Evolutionary conservation across 345 rosid species (phyloP), one percentile per base, ranked within the genome.

Genomic region (Alliaria petiolata): DNA sequence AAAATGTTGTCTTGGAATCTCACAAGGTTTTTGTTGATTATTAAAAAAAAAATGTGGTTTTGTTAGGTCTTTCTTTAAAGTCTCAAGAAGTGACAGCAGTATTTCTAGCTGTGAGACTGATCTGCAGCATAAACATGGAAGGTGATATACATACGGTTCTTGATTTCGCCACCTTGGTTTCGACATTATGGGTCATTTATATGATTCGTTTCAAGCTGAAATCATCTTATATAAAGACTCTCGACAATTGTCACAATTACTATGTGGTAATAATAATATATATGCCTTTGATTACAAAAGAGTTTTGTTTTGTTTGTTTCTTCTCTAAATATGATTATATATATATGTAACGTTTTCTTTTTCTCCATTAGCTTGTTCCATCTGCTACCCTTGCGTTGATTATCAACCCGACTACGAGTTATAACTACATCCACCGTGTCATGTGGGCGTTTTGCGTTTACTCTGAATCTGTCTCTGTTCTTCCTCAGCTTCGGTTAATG

Each of bases 401-500:
- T 3, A 66, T 90, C 59, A 80, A 85, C 60, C 98, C 98, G 30
- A 6, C 0, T 11, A 33, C 50, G 3, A 3, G 2, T 6, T 17
- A 8, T 51, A 3, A 26, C 25, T 60, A 45, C 31, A 13, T 85
- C 9, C n/a, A 31, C 3, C 76, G 74, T 69, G 19, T 80, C 55
- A 40, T 85, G 49, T 93, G 92, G 87, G 95, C 95, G 4, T 87
- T 93, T 54, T 79, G 85, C 22, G 83, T 80, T 43, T 88, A 80
- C 64, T 35, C 82, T 20, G 97, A 93, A 71, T 78, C 93, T 33
- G 84, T 93, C 70, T 88, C 97, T 6, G 93, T 90, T 64, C 67
- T 85, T 70, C 98, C 98, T 64, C 98, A 93, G 74, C 90, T 93
- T 71, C 87, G 95, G 1, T 67, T 90, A 63, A 93, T 93, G 93